Conservation (phyloP, 371 early-diverging fungal species). For the Circinella umbellata region DNA sequence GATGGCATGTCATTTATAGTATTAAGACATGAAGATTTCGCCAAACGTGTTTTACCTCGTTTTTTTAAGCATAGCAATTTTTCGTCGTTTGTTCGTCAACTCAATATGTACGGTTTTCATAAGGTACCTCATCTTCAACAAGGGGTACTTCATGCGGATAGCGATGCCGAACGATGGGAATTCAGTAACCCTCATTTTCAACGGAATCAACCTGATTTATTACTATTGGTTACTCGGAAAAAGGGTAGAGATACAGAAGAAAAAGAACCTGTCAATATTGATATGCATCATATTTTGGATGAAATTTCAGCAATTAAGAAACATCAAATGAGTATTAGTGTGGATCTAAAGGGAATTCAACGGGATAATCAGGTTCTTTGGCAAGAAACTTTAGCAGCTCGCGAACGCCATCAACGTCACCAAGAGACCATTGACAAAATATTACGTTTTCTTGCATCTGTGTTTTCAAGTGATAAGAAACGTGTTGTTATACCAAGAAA, state of each 20-base stretch:
- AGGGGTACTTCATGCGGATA: constrained; percentile 69
- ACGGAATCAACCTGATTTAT: constrained; percentile 59
- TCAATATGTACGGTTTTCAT: constrained; percentile 92
- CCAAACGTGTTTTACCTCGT: constrained; percentile 82
- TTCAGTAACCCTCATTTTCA: constrained; percentile 64
- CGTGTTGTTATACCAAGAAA: constrained; percentile 64
- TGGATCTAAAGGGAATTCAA: constrained; percentile 86
- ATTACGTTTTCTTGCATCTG: constrained; percentile 77
- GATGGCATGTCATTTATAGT: constrained; percentile 80
- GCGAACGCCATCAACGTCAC: constrained; percentile 83
- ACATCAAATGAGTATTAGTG: constrained; percentile 87
- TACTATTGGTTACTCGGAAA: constrained; percentile 61
- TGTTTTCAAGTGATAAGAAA: constrained; percentile 72
- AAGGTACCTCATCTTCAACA: constrained; percentile 84
- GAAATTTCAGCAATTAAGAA: constrained; percentile 90
- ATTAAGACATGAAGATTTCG: constrained; percentile 77
- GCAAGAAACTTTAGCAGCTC: constrained; percentile 78
- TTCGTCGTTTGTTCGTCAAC: constrained; percentile 92
- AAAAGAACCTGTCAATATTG: constrained; percentile 55
- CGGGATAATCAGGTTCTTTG: constrained; percentile 89
- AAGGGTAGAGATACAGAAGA: constrained; percentile 57
- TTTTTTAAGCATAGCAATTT: constrained; percentile 95
- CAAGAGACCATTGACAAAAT: constrained; percentile 94
- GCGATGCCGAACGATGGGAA: constrained; percentile 69
- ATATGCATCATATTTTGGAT: constrained; percentile 67